Evolutionary conservation across 148 eudicot species (phyloP), one percentile per base, ranked within the genome.

Genomic region (Rhododendron simsii): DNA sequence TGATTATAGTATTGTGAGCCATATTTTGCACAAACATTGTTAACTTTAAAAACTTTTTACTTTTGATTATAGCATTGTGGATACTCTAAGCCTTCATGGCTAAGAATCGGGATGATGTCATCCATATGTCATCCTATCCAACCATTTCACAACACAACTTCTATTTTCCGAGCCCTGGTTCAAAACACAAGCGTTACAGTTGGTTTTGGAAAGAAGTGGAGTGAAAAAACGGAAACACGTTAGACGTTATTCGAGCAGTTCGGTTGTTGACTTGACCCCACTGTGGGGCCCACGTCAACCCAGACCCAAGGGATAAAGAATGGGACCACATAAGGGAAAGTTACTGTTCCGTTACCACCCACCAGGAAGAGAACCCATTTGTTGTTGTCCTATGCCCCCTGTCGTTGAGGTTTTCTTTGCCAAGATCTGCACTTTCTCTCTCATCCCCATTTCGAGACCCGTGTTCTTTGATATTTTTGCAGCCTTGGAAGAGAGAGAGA

Each of bases 381-480:
- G 45, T 11, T 44, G 45, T 41, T 77, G 30, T 77, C 41, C 48
- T 47, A 44, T 45, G 28, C 7, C 45, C 47, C 83, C 30, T 10
- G 47, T 12, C 9, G n/a, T 44, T 41, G 26, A 37, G 59, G 45
- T 59, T 86, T 86, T 37, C 57, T 73, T 53, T 73, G 41, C 77
- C 78, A 78, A 57, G 53, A 57, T 78, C 74, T 39, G 69, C 44
- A 21, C 63, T 80, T 13, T 47, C 48, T 65, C 78, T 45, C 83
- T 65, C 39, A 45, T 13, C 20, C 77, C 26, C 50, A 28, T 85
- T 20, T 65, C 55, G 67, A 48, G 51, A n/a, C 83, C 18, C 69
- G 55, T 26, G 78, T 12, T 57, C 84, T 81, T 81, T 71, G 69
- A 50, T 50, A 67, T 86, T 33, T 69, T 81, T 84, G 86, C 30